Evolutionary conservation across 2,329 filamentous ascomycete species (phyloP).

Genomic region (Lecanicillium sp.): DNA sequence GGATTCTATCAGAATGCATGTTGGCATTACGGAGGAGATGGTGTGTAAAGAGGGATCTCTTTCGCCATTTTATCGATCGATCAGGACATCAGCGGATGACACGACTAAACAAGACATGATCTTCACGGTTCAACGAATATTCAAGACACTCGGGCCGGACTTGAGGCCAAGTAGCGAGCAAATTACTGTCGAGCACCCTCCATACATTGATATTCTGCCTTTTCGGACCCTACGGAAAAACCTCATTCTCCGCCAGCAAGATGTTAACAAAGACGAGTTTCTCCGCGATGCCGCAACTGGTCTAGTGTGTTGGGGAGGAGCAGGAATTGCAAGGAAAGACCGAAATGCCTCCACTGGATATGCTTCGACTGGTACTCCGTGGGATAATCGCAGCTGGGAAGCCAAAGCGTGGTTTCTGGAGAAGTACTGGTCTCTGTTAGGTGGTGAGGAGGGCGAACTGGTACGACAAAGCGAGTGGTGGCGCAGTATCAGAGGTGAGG

Average conservation of each 20-base stretch:
- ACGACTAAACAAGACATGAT: conserved; percentile 8
- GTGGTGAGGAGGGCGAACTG: conserved; percentile 17
- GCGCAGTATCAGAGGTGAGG: conserved; percentile 13
- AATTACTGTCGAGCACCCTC: conserved; percentile 14
- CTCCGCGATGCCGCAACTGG: conserved; percentile 16
- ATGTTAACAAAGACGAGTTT: conserved; percentile 15
- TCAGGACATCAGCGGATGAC: background rate
- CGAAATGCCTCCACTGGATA: background rate
- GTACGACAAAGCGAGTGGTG: conserved; percentile 18
- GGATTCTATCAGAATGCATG: conserved; percentile 2
- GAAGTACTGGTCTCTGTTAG: conserved; percentile 17
- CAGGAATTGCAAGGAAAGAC: conserved; percentile 8
- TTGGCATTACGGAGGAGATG: conserved; percentile 16
- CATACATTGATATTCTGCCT: conserved; percentile 16
- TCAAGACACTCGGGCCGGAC: conserved; percentile 15
- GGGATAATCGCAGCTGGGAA: conserved; percentile 20
- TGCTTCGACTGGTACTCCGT: conserved; percentile 14
- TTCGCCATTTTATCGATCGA: conserved; percentile 19
- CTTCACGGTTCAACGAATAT: conserved; percentile 14
- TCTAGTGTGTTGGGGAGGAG: conserved; percentile 17
- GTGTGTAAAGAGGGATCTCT: conserved; percentile 16
- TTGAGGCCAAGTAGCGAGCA: conserved; percentile 16
- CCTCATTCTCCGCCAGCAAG: conserved; percentile 9
- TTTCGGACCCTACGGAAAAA: conserved; percentile 17
- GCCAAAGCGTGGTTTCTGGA: conserved; percentile 18